These are phyloP conservation scores for Clonostachys chloroleuca DNA, from an alignment of 2,329 filamentous ascomycete genomes.

Conservation along the genomic window DNA sequence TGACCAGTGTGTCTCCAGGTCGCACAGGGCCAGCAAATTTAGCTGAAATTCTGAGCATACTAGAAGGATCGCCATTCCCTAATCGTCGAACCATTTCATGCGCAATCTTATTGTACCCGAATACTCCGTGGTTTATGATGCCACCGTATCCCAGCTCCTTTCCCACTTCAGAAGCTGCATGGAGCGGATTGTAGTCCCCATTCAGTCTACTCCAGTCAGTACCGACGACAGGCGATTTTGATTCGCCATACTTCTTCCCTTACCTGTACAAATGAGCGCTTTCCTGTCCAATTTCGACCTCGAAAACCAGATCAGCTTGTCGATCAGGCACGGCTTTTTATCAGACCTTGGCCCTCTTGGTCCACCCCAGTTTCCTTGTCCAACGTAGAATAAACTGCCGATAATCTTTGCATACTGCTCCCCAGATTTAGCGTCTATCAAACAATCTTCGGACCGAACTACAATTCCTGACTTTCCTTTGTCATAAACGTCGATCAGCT, in stretches of 20 bases:
- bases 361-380: constrained; percentile 46
- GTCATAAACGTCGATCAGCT: constrained; percentile 60
- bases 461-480: constrained; percentile 68
- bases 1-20: constrained; percentile 4
- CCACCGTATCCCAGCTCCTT: constrained; percentile 80
- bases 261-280: constrained; percentile 5
- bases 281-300: neutral
- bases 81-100: constrained; percentile 50
- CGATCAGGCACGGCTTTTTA: neutral
- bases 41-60: constrained; percentile 4
- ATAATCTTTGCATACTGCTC: constrained; percentile 58
- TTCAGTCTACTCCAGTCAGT: constrained; percentile 49
- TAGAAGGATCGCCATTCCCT: neutral
- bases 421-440: constrained; percentile 57
- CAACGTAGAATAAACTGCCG: constrained; percentile 62
- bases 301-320: neutral
- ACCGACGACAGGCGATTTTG: neutral
- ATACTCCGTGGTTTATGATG: constrained; percentile 76
- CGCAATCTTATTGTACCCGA: constrained; percentile 69
- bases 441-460: constrained; percentile 59
- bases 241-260: neutral
- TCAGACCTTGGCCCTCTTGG: constrained; percentile 2
- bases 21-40: constrained; percentile 5
- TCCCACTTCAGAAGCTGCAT: constrained; percentile 73
- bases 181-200: constrained; percentile 82